Conservation (phyloP, 2,329 filamentous ascomycete species). For the Aspergillus puulaauensis region DNA sequence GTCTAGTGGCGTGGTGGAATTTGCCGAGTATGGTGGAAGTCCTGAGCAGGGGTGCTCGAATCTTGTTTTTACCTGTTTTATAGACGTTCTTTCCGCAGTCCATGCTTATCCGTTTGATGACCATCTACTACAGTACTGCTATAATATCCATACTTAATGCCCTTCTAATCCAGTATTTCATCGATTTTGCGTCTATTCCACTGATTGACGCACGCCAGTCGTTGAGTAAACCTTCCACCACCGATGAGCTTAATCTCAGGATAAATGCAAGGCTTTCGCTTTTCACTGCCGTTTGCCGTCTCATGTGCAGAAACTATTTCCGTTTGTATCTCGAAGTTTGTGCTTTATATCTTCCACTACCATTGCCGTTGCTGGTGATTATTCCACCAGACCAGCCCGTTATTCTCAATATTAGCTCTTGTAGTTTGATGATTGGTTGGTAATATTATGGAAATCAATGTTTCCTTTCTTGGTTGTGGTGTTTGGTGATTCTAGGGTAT, state of each 20-base stretch:
- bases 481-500: too few relatives aligned
- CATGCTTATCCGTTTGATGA: conserved; percentile 16
- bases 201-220: not conserved
- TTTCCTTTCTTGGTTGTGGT: too few relatives aligned
- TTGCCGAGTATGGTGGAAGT: not conserved
- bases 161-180: not conserved
- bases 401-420: too few relatives aligned
- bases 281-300: not conserved
- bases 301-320: not conserved
- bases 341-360: too few relatives aligned
- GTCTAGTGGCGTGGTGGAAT: conserved; percentile 11
- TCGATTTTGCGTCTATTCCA: not conserved
- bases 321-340: not conserved
- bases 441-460: too few relatives aligned
- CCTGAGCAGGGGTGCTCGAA: conserved; percentile 19
- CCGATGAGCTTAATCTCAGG: not conserved
- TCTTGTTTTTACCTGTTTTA: conserved; percentile 19
- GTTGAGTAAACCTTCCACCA: not conserved
- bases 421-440: too few relatives aligned
- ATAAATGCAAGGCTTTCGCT: too few relatives aligned
- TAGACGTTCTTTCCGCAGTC: conserved; percentile 26
- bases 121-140: not conserved
- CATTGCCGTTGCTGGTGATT: too few relatives aligned
- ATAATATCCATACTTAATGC: too few relatives aligned
- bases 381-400: too few relatives aligned